Base-by-base conservation (phyloP, 768 basidiomycete genomes). In the Ramaria sp. region DNA sequence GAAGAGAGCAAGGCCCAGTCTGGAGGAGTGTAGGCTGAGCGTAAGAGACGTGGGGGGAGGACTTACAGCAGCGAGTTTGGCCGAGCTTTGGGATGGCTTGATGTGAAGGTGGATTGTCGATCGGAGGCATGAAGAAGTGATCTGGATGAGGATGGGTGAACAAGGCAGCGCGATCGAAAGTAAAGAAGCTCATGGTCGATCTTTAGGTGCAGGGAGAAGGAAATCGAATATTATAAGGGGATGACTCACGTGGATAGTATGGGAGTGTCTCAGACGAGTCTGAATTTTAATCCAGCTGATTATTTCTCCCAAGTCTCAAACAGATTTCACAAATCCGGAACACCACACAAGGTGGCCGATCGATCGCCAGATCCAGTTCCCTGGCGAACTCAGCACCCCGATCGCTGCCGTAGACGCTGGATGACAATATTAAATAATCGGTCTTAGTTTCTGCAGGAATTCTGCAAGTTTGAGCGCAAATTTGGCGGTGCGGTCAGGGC, bases 1-100 rank as follows among this genome's bases (percentile, higher is more conserved):
- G 83, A 66, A n/a, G 82, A 81, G 61, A 92, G 75, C 58, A 92
- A 71, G 25, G 86, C 71, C 89, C 89, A 92, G 71, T 90, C 87
- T 89, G 66, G 24, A 50, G 41, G 25, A 20, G 32, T 10, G 61
- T 49, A 61, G 63, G 58, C 64, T 61, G 59, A 42, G 50, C 7
- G 59, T 58, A 51, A 45, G 43, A 59, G 43, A 45, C 39, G 50
- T 53, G 50, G 50, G 59, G 59, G 51, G 60, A 50, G 27, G 56
- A 78, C 85, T 69, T 62, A 88, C 86, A 88, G 64, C 86, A 88
- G 63, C 85, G 81, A 58, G 82, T 84, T 63, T 85, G 76, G 58
- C 82, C 83, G 57, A 82, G 64, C 67, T 78, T 79, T 57, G 82
- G 83, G 32, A 78, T 64, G 13, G 48, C 6, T 5, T 24, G 22